Base-by-base conservation (phyloP, 768 basidiomycete genomes). In the Rhodotorula paludigena region DNA sequence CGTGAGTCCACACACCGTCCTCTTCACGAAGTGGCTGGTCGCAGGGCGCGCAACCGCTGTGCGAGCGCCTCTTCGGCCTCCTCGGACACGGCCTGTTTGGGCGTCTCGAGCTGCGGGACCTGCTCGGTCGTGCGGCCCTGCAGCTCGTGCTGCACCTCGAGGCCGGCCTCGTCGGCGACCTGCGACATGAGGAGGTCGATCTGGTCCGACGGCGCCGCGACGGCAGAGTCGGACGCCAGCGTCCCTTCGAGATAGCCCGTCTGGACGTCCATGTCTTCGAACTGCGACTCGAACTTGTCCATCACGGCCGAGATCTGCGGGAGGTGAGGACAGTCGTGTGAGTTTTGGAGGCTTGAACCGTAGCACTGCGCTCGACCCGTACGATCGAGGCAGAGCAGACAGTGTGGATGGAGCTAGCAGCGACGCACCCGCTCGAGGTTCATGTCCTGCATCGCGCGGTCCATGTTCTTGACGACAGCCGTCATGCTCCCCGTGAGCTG, bases 401-500 rank as follows among this genome's bases (percentile, higher is more conserved):
- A n/a, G n/a, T n/a, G n/a, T n/a, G 23, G 35, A 45, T 23, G 51
- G 16, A 35, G 9, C 10, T 14, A 5, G 28, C 10, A 30, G 28
- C 6, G 18, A 81, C 86, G 76, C 76, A 96, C 94, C 77, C 88
- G 84, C 75, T 99, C 96, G 63, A 98, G 84, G 81, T 99, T 98
- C 96, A 99, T 99, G 79, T 83, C 89, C 74, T 96, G 89, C 96
- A 99, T 98, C 8, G 96, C 96, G 77, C 88, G 90, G 78, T 99
- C 96, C 96, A 99, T 98, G 41, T 92, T 93, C 75, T 86, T 87
- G 52, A 99, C 96, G 5, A 98, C 96, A 42, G 87, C 87, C 23
- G 91, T 87, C 94, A 99, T 96, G 78, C 87, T 92, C 7, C 92
- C 92, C 38, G 96, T 94, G 47, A 99, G 89, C 79, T 90, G 62